Evolutionary conservation across 2,329 filamentous ascomycete genomes (phyloP).

Genomic region (Graphium sp.): DNA sequence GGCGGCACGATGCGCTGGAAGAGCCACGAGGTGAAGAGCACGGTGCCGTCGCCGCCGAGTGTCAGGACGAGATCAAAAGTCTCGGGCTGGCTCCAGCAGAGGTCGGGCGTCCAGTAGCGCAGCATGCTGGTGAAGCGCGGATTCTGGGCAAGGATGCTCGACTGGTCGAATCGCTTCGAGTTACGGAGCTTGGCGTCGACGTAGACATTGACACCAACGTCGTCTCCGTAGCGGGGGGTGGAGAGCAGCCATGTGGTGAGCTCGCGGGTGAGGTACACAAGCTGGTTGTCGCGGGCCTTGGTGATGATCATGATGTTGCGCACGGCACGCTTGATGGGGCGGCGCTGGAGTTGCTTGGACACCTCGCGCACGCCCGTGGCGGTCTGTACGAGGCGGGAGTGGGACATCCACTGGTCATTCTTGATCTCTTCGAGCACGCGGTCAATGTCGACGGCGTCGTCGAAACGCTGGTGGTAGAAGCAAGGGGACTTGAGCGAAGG

Average conservation of each 20-base stretch:
- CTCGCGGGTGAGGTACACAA: constrained; percentile 79
- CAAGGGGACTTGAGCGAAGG: constrained; percentile 70
- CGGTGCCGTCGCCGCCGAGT: constrained; percentile 73
- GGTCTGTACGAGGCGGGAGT: constrained; percentile 87
- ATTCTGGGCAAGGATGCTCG: constrained; percentile 56
- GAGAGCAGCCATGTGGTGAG: constrained; percentile 74
- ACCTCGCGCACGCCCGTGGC: constrained; percentile 91
- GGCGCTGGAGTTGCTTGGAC: constrained; percentile 81
- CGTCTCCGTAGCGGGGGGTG: constrained; percentile 76
- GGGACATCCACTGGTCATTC: constrained; percentile 76
- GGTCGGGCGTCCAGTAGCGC: constrained; percentile 87
- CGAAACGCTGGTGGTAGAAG: constrained; percentile 95
- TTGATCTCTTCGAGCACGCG: constrained; percentile 91
- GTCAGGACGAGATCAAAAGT: constrained; percentile 90
- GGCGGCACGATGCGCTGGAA: constrained; percentile 80
- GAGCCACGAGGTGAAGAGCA: constrained; percentile 81
- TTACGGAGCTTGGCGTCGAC: constrained; percentile 89
- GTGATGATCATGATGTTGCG: constrained; percentile 97
- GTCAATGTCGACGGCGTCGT: constrained; percentile 87
- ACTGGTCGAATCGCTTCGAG: constrained; percentile 74
- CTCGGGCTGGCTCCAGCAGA: constrained; percentile 87
- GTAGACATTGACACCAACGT: constrained; percentile 89
- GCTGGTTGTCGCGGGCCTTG: constrained; percentile 86
- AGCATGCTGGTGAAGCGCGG: constrained; percentile 68
- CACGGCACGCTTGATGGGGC: constrained; percentile 82